A percentile compares a stretch with the other conserved stretches of the same genome.
Conservation (phyloP, 164 flowering plant species). For the Magnolia officinalis region DNA sequence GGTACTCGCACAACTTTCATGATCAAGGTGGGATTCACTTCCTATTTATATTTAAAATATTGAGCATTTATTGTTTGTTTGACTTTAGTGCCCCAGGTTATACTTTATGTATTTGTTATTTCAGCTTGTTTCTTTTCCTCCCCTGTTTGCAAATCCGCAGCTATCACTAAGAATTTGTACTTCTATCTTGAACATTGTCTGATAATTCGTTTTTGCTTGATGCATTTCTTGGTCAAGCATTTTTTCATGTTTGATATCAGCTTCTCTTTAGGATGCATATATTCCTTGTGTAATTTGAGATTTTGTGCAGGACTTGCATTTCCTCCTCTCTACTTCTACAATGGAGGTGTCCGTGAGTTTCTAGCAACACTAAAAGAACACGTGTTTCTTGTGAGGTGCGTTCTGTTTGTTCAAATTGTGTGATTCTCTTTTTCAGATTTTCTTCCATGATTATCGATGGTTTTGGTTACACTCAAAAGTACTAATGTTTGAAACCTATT, state of each 20-base stretch:
- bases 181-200: neutral
- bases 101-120: neutral
- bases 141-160: neutral
- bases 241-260: neutral
- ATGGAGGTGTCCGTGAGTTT: conserved; percentile 93
- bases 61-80: no score
- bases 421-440: neutral
- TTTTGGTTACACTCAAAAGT: neutral
- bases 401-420: conserved; percentile 4
- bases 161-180: neutral
- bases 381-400: conserved; percentile 76
- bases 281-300: conserved; percentile 9
- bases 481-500: neutral
- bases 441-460: neutral
- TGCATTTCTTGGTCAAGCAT: neutral
- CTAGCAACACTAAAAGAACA: conserved; percentile 83
- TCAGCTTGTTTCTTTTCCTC: neutral
- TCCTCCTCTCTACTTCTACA: conserved; percentile 96
- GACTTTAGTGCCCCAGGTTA: no score
- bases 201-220: neutral
- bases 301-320: conserved; percentile 75
- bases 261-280: neutral
- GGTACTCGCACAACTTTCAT: no score
- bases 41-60: no score
- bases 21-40: no score